phyloP scores from a whole-genome alignment of 2,329 filamentous ascomycete species.

The Ilyonectria sp. region DNA sequence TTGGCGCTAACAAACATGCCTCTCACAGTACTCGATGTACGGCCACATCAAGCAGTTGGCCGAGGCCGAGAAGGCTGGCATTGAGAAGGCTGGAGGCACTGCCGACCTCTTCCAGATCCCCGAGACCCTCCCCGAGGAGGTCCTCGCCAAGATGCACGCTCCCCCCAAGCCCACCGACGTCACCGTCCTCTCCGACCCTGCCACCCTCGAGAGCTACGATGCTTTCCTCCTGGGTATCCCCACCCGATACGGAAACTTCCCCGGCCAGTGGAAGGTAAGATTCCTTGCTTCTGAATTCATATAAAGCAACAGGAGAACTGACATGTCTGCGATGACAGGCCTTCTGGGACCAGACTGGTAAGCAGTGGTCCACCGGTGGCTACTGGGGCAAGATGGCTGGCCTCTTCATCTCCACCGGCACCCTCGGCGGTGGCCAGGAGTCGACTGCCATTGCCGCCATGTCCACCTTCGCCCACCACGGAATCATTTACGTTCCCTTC shows the following conservation, averaged over 20 bases:
- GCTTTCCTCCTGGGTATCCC: constrained; percentile 95
- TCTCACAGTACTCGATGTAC: constrained; percentile 87
- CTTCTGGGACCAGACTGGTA: constrained; percentile 92
- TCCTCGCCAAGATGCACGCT: constrained; percentile 92
- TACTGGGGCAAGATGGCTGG: constrained; percentile 93
- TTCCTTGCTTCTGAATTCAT: not conserved
- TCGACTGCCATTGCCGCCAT: constrained; percentile 84
- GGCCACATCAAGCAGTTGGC: constrained; percentile 90
- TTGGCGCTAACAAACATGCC: constrained; percentile 3
- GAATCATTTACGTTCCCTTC: constrained; percentile 95
- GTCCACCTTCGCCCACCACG: constrained; percentile 92
- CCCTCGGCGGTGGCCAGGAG: constrained; percentile 92
- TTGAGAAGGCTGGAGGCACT: constrained; percentile 87
- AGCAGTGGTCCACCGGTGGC: constrained; percentile 84
- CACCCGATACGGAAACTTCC: constrained; percentile 97
- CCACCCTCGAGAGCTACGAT: constrained; percentile 81
- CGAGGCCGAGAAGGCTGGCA: constrained; percentile 91
- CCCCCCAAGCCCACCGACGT: constrained; percentile 80
- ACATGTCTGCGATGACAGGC: constrained; percentile 52
- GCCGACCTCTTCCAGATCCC: constrained; percentile 89
- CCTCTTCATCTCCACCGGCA: constrained; percentile 90
- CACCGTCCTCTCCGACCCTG: constrained; percentile 72
- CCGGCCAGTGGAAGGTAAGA: constrained; percentile 87
- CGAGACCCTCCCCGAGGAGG: constrained; percentile 89
- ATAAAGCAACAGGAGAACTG: not conserved